Conservation (phyloP, 108 stramenopile species). For the Nannochloropsis salina region DNA sequence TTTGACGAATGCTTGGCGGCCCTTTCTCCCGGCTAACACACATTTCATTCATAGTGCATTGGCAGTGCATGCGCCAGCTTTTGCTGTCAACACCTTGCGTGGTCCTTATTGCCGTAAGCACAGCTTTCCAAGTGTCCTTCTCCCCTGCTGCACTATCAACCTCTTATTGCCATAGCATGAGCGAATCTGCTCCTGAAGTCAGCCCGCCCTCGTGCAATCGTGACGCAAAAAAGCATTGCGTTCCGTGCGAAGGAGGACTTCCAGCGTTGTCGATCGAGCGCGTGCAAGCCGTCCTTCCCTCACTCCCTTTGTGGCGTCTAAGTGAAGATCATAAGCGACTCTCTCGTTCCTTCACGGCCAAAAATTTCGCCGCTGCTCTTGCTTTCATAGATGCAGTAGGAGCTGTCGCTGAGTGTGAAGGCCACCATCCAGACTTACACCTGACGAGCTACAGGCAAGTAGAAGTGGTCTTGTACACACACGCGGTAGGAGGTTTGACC, state of each 20-base stretch:
- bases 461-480: conserved; percentile 71
- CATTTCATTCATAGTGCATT: too few species aligned
- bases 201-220: not conserved
- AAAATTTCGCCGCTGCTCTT: conserved; percentile 59
- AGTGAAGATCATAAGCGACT: conserved; percentile 18
- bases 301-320: conserved; percentile 26
- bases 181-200: not conserved
- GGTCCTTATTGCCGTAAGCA: too few species aligned
- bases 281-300: not conserved
- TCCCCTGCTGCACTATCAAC: too few species aligned
- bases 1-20: too few species aligned
- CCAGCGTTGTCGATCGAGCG: not conserved
- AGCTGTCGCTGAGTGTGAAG: conserved; percentile 63
- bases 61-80: too few species aligned
- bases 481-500: conserved; percentile 68
- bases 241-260: not conserved
- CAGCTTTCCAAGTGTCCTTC: too few species aligned
- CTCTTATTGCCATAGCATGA: not conserved
- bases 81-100: too few species aligned
- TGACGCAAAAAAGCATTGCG: not conserved
- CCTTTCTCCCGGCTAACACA: too few species aligned
- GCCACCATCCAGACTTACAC: conserved; percentile 88
- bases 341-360: conserved; percentile 35
- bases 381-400: conserved; percentile 71
- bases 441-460: conserved; percentile 76